Evolutionary conservation across 1,284 basidiomycete genomes (phyloP), one percentile per base, ranked within the genome.

Genomic region (Cutaneotrichosporon spelunceum): DNA sequence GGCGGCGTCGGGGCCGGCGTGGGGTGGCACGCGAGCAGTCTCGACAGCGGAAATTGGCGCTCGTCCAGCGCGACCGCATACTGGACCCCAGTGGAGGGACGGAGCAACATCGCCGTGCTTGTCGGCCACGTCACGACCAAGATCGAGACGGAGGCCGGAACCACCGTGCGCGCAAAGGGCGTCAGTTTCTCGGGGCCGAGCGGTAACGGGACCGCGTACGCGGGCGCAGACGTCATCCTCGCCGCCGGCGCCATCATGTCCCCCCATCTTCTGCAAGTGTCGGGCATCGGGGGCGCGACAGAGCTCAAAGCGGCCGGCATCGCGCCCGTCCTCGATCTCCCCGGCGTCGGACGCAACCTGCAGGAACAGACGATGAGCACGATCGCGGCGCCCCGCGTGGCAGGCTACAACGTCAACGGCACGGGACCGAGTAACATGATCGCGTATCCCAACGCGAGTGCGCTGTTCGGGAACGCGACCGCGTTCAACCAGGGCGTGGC

Each of bases 311-410:
- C 72, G 4, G 82, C 85, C 26, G 84, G 84, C 49, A 83, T 91
- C 60, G 53, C 62, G 13, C 60, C 66, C 62, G 70, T 74, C 16
- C 61, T 81, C 39, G 84, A 85, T 60, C 79, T 89, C 2, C 87
- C 88, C 60, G 60, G 63, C 16, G 89, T 92, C 58, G 89, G 89
- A 1, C 84, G 87, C 74, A 86, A 88, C 76, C 72, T 90, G 36
- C 87, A 88, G 72, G 88, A 90, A 71, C 88, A 89, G 75, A 66
- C 70, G 14, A 72, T 77, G 72, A 70, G 70, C 68, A 72, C 63
- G 60, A 29, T 75, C 67, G 19, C 30, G 3, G 36, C 49, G 39
- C 48, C 42, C 30, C 76, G 72, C 14, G 75, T 72, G 73, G 65
- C 60, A 39, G 69, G 68, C 39, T 61, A 76, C 58, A 60, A 66